Evolutionary conservation across 192 early-diverging fungal species (phyloP), one percentile per base, ranked within the genome.

Genomic region (Mortierella antarctica): DNA sequence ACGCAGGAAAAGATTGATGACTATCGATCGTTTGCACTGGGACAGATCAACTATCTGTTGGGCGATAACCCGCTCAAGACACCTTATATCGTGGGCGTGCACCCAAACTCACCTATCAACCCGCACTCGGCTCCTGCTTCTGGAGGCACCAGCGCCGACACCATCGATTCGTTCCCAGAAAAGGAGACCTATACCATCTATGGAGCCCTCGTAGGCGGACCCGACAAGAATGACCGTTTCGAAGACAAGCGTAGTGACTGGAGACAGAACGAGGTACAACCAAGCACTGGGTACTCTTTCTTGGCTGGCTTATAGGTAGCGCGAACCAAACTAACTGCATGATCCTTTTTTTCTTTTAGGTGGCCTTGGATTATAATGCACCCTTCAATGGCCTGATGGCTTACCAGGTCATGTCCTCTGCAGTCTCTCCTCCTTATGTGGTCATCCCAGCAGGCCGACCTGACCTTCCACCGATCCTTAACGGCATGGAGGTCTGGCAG

Each of bases 191-290:
- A 88, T 53, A 64, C 86, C 0, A 73, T 91, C 18, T 89, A 88
- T 62, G 89, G 89, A 14, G 86, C 86, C 11, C 59, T 91, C 20
- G 87, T 89, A 15, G 88, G 88, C n/a, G 89, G 89, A 48, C 89
- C 89, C 1, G 74, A 77, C 55, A 83, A 86, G 59, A 67, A 83
- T 23, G 89, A 91, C 52, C 67, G 70, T 3, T 91, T 86, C 62
- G 41, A 57, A 13, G 89, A 91, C 57, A 59, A 72, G 7, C 76
- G 89, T 8, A 48, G 61, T 14, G 74, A 89, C 53, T 91, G 82
- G 74, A 21, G 57, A 11, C 82, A 88, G 60, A 83, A 68, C 13
- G 89, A 91, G 72, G 89, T 86, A 70, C 6, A 45, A 3, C 31
- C 1, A 31, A 31, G 3, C 31, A 3, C 31, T 31, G 31, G 31